Conservation (phyloP, 768 basidiomycete species). For the Rhizopogon rudus region DNA sequence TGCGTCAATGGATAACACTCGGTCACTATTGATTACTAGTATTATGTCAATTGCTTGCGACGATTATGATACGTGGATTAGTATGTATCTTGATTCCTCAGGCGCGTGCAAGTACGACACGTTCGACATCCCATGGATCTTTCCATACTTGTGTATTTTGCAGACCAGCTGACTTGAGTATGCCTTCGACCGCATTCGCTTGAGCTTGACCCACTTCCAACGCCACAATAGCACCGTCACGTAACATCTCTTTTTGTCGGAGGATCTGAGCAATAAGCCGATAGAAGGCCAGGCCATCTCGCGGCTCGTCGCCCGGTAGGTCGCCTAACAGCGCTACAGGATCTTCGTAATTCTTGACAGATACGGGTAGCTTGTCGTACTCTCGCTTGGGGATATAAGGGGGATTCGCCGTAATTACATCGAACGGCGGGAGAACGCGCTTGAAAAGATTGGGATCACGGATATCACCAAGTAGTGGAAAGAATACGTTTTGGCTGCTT, state of each 20-base stretch:
- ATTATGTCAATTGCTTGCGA: background rate
- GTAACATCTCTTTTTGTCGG: slow-evolving; percentile 45
- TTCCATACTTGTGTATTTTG: slow-evolving; percentile 60
- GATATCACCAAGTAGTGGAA: slow-evolving; percentile 43
- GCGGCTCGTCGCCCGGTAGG: slow-evolving; percentile 30
- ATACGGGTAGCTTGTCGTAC: slow-evolving; percentile 57
- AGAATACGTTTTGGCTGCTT: slow-evolving; percentile 25
- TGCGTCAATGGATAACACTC: background rate
- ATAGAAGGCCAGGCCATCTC: slow-evolving; percentile 65
- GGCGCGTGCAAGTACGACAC: slow-evolving; percentile 59
- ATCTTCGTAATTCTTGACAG: slow-evolving; percentile 80
- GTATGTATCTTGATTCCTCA: slow-evolving; percentile 15
- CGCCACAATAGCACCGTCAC: slow-evolving; percentile 51
- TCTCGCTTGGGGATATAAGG: slow-evolving; percentile 76
- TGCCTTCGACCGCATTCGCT: slow-evolving; percentile 52
- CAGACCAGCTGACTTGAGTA: slow-evolving; percentile 51
- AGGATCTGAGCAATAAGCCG: slow-evolving; percentile 63
- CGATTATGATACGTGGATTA: background rate
- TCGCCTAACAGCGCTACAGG: slow-evolving; percentile 78
- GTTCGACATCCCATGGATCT: slow-evolving; percentile 75
- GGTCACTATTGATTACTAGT: background rate
- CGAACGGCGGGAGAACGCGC: slow-evolving; percentile 47
- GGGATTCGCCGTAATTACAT: slow-evolving; percentile 81
- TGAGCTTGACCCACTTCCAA: slow-evolving; percentile 80
- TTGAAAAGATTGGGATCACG: slow-evolving; percentile 17